phyloP scores from a whole-genome alignment of 169 alveolate genomes.

The Plasmodium vinckei region DNA sequence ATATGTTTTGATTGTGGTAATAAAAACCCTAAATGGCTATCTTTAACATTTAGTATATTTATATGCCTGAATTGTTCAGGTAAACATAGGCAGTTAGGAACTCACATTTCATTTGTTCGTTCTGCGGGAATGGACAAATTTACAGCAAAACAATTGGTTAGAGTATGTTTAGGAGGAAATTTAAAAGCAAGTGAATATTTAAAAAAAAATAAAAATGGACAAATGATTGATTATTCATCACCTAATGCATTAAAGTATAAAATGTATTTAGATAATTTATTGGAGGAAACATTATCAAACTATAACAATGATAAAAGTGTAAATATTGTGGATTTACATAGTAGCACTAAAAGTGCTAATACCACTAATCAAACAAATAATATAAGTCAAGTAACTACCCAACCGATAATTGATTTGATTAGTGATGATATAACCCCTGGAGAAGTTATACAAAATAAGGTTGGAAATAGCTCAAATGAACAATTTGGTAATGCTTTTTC shows the following conservation, averaged over 20 bases:
- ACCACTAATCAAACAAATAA: constrained; percentile 3
- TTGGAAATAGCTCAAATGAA: not conserved
- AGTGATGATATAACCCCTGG: constrained; percentile 25
- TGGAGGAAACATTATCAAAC: constrained; percentile 63
- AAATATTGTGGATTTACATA: not conserved
- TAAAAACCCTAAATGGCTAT: constrained; percentile 97
- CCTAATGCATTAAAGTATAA: constrained; percentile 42
- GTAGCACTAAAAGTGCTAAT: constrained; percentile 8
- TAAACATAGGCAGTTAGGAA: constrained; percentile 96
- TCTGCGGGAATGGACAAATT: constrained; percentile 93
- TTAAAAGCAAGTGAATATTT: constrained; percentile 76
- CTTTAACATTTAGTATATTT: constrained; percentile 95
- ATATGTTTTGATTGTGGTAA: constrained; percentile 96
- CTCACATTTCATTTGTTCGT: constrained; percentile 95
- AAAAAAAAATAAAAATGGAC: constrained; percentile 43
- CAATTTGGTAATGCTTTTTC: constrained; percentile 4
- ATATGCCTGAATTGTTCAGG: constrained; percentile 96
- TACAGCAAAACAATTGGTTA: constrained; percentile 88
- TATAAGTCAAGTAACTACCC: not conserved
- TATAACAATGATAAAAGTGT: constrained; percentile 15
- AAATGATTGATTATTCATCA: constrained; percentile 63
- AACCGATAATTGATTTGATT: constrained; percentile 45
- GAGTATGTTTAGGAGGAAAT: constrained; percentile 87
- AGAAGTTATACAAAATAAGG: constrained; percentile 3
- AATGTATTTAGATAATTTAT: constrained; percentile 63